phyloP scores from a whole-genome alignment of 1,284 basidiomycete genomes.

The Moniliophthora roreri region DNA sequence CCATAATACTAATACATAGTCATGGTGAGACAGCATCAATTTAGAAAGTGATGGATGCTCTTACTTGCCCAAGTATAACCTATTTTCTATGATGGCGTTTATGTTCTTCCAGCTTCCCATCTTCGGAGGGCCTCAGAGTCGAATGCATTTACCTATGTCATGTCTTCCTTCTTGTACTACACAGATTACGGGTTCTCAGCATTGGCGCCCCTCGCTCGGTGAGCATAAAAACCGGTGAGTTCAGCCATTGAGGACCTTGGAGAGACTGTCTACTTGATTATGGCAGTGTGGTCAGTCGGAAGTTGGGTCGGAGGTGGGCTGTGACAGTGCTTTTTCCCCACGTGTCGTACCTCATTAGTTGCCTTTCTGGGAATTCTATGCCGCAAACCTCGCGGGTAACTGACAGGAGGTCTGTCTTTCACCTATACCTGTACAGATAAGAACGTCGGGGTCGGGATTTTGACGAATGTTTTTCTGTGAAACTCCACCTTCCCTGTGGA shows the following conservation, averaged over 20 bases:
- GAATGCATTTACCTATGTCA: conserved; percentile 14
- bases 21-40: conserved; percentile 2
- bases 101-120: conserved; percentile 71
- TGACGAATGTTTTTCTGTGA: background rate
- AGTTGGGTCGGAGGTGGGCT: background rate
- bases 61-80: conserved; percentile 76
- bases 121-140: conserved; percentile 16
- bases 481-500: background rate
- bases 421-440: conserved; percentile 2
- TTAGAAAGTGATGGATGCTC: conserved; percentile 28
- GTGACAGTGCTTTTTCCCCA: background rate
- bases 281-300: conserved; percentile 4
- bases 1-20: conserved; percentile 52
- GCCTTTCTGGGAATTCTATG: background rate
- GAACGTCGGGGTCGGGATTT: background rate
- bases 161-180: conserved; percentile 16
- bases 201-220: background rate
- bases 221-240: background rate
- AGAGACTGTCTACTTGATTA: background rate
- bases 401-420: conserved; percentile 1
- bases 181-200: background rate
- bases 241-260: background rate
- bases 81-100: conserved; percentile 65
- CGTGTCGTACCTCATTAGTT: background rate
- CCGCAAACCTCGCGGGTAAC: too few species aligned